These are phyloP conservation scores for Carex parvula DNA, from an alignment of 176 grass and related monocot species.

Conservation along the genomic window DNA sequence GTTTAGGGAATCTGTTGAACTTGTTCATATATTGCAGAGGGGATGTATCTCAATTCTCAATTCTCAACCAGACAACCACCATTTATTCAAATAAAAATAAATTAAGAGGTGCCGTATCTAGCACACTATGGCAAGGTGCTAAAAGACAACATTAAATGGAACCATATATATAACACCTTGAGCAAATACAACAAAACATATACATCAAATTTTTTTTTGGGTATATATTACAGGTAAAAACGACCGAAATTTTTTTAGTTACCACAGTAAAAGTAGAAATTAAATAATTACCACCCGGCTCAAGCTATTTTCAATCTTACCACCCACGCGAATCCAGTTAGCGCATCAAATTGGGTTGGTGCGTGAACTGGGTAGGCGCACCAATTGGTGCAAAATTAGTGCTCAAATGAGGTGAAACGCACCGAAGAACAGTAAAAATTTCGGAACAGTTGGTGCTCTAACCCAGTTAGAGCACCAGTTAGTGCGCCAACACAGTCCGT, in stretches of 20 bases:
- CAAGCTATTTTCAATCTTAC: too few species aligned
- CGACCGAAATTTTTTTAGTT: background rate
- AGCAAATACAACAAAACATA: background rate
- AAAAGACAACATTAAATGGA: background rate
- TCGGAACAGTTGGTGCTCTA: too few species aligned
- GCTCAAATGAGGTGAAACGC: too few species aligned
- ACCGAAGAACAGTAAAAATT: too few species aligned
- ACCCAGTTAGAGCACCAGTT: too few species aligned
- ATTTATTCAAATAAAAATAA: background rate
- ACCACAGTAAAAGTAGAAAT: too few species aligned
- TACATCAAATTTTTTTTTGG: background rate
- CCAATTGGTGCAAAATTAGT: too few species aligned
- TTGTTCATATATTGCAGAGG: background rate
- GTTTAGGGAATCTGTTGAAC: background rate
- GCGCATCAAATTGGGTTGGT: too few species aligned
- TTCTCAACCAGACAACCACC: slow-evolving; percentile 10
- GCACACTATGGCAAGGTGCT: background rate
- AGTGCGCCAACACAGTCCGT: too few species aligned
- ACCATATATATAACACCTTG: background rate
- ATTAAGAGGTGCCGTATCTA: background rate
- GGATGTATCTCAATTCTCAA: slow-evolving; percentile 5
- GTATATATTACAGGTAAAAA: background rate
- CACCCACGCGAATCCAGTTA: too few species aligned
- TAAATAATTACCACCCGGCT: too few species aligned
- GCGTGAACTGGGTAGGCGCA: too few species aligned